Evolutionary conservation across 441 rosid genomes (phyloP), one percentile per base, ranked within the genome.

Genomic region (Bocquillonia castaneifolia): DNA sequence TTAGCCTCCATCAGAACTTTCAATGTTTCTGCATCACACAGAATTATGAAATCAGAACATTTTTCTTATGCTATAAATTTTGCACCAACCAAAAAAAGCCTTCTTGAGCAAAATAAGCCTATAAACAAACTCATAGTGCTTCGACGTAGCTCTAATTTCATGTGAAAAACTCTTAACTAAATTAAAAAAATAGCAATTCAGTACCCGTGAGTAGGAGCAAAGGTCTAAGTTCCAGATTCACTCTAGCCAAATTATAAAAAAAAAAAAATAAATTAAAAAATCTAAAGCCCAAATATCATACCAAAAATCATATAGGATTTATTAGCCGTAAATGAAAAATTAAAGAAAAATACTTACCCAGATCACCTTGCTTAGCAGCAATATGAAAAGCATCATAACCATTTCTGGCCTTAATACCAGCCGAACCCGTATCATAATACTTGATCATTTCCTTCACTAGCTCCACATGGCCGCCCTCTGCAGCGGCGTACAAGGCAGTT

Each of bases 381-480:
- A 88, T 73, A 58, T 90, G 96, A 70, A 90, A 87, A 13, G 98
- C 88, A 69, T 92, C 96, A 66, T 73, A 88, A 23, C 98, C 91
- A 59, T 88, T 88, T 70, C 80, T 80, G 10, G 96, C 93, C 76
- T 82, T 90, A 37, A 80, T 69, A 59, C 69, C 80, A 23, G 95
- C 91, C 72, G 77, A 71, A 55, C 59, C 78, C 64, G 70, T 59
- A 73, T 86, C 93, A 48, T 73, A 85, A 67, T 77, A 73, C 76
- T 77, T 82, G 40, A 90, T 80, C 78, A 92, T 73, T 75, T 81
- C 86, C 82, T 73, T 83, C 75, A 90, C 89, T 70, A 90, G 64
- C 53, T 82, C 84, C 53, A 67, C 83, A 73, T 76, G 61, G 36
- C 93, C 96, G 64, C 59, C 69, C 82, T 92, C 93, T 1, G 98